Percentiles rank a stretch among this genome's conserved stretches.
These are phyloP conservation scores for Macrotyloma uniflorum DNA, from an alignment of 306 rosid species.

Conservation along the genomic window DNA sequence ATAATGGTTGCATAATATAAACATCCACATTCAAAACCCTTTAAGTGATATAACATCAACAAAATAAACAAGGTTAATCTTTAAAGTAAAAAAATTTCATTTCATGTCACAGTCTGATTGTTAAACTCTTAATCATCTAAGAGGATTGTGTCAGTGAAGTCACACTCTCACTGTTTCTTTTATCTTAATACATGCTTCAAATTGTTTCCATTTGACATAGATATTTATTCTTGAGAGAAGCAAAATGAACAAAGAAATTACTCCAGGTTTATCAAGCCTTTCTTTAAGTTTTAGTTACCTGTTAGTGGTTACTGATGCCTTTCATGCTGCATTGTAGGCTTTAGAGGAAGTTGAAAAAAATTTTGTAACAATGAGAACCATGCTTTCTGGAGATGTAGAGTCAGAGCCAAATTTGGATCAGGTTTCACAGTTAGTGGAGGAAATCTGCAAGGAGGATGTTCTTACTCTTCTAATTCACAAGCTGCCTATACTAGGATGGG, in stretches of 20 bases:
- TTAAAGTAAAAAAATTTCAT: neutral
- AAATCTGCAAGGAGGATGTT: conserved; percentile 85
- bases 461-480: conserved; percentile 77
- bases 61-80: neutral
- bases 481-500: conserved; percentile 88
- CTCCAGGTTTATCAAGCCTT: neutral
- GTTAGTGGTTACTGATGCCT: conserved; percentile 32
- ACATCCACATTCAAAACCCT: conserved; percentile 1
- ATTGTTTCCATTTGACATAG: conserved; percentile 17
- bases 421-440: conserved; percentile 71
- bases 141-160: conserved; percentile 13
- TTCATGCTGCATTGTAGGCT: conserved; percentile 57
- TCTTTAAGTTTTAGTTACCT: conserved; percentile 3
- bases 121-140: conserved; percentile 10
- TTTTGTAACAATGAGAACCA: conserved; percentile 72
- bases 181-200: neutral
- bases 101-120: neutral
- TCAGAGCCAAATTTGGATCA: conserved; percentile 82
- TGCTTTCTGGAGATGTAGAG: conserved; percentile 92
- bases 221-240: neutral
- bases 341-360: conserved; percentile 95
- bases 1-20: conserved; percentile 18
- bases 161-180: neutral
- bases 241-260: conserved; percentile 12
- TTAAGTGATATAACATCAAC: neutral